phyloP scores from a whole-genome alignment of 768 basidiomycete genomes.

The Kockovaella imperatae region DNA sequence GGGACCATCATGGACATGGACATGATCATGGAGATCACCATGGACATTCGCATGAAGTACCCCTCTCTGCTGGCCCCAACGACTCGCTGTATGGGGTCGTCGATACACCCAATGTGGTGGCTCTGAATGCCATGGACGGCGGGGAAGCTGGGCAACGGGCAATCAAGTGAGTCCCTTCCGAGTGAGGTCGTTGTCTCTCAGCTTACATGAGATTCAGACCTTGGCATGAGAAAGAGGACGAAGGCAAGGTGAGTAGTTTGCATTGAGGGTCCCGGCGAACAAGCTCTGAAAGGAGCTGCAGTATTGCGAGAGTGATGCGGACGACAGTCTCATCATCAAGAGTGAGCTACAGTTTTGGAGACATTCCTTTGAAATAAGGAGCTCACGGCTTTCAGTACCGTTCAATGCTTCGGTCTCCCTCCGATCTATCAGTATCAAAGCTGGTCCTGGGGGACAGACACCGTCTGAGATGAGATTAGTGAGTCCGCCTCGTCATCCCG shows the following conservation, averaged over 20 bases:
- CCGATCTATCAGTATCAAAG: conserved; percentile 70
- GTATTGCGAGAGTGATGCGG: conserved; percentile 81
- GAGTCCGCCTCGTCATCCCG: conserved; percentile 41
- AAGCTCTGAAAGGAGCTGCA: conserved; percentile 37
- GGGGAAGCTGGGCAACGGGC: conserved; percentile 51
- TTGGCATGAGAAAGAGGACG: conserved; percentile 70
- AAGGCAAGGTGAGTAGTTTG: conserved; percentile 53
- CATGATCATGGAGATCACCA: conserved; percentile 51
- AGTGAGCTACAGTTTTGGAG: conserved; percentile 26
- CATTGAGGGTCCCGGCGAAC: too few relatives aligned
- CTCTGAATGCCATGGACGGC: conserved; percentile 58
- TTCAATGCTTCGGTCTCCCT: conserved; percentile 83
- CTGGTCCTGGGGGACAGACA: conserved; percentile 72
- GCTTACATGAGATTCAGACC: background rate
- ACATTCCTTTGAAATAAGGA: background rate
- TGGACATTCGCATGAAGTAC: conserved; percentile 43
- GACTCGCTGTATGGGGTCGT: conserved; percentile 58
- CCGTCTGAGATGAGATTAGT: conserved; percentile 67
- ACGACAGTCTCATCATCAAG: conserved; percentile 61
- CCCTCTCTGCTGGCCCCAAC: conserved; percentile 44
- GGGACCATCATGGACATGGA: conserved; percentile 38
- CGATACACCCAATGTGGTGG: conserved; percentile 70
- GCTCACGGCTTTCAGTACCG: conserved; percentile 52
- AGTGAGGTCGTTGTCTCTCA: background rate
- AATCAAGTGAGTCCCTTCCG: conserved; percentile 55